Conservation (phyloP, 768 basidiomycete species). For the Fomitopsis serialis region DNA sequence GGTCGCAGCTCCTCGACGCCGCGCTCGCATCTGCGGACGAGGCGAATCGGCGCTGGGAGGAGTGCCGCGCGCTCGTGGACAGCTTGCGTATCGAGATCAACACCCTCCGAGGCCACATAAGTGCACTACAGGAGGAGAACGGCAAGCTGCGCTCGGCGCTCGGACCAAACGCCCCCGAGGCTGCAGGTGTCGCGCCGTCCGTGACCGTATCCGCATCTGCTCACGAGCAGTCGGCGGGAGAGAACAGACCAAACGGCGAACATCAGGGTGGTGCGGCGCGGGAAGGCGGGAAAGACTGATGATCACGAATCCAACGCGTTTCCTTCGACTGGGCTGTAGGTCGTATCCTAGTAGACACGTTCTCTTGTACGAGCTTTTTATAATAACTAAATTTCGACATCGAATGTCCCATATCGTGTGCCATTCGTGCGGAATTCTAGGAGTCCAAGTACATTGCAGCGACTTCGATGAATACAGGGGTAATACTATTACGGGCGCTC, state of each 20-base stretch:
- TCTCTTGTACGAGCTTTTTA: too few relatives aligned
- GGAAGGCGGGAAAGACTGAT: neutral
- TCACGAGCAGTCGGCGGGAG: constrained; percentile 5
- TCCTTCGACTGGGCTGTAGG: too few relatives aligned
- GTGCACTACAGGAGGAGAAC: constrained; percentile 29
- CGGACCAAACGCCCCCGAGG: constrained; percentile 8
- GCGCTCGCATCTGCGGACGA: constrained; percentile 84
- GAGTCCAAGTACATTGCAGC: too few relatives aligned
- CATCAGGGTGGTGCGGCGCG: constrained; percentile 1
- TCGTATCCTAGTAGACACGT: too few relatives aligned
- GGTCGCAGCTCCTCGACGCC: constrained; percentile 80
- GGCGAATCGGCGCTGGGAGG: constrained; percentile 86
- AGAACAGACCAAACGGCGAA: constrained; percentile 10
- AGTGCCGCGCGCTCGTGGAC: constrained; percentile 85
- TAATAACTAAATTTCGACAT: too few relatives aligned
- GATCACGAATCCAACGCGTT: too few relatives aligned
- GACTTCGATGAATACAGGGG: neutral
- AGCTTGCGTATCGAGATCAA: constrained; percentile 83
- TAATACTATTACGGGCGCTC: too few relatives aligned
- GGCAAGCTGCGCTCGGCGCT: constrained; percentile 4
- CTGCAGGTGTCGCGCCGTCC: neutral
- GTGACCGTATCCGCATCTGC: neutral
- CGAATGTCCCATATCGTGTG: too few relatives aligned
- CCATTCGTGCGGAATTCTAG: too few relatives aligned
- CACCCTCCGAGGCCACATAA: constrained; percentile 66